Conservation (phyloP, 257 asterid species). For the Primulina tabacum region DNA sequence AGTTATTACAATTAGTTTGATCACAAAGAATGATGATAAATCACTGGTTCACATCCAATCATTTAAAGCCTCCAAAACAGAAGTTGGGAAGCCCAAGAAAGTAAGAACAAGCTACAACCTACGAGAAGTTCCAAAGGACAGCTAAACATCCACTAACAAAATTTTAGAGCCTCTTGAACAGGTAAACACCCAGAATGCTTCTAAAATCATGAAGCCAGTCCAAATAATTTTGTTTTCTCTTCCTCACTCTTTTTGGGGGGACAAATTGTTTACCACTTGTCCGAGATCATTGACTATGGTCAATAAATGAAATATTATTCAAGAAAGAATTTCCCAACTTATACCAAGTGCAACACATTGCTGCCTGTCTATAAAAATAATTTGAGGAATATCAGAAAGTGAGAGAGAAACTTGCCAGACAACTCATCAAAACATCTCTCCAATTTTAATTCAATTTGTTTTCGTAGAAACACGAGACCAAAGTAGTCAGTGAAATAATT, state of each 20-base stretch:
- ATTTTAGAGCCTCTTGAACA: background rate
- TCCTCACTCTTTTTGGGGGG: background rate
- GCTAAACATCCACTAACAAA: background rate
- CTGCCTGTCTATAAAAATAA: constrained; percentile 20
- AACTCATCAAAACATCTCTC: constrained; percentile 11
- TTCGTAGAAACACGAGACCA: constrained; percentile 1
- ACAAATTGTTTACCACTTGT: background rate
- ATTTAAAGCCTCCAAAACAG: background rate
- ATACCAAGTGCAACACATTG: constrained; percentile 14
- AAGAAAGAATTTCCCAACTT: background rate
- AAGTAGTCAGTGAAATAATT: constrained; percentile 5
- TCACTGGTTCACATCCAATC: background rate
- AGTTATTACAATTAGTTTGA: background rate
- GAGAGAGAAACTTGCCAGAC: constrained; percentile 17
- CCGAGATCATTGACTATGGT: background rate
- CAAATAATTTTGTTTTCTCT: constrained; percentile 6
- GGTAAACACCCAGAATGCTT: background rate
- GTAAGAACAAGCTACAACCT: background rate
- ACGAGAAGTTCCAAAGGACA: background rate
- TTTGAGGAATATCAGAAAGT: constrained; percentile 19
- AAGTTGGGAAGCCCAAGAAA: background rate
- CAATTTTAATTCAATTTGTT: background rate
- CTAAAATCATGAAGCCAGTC: constrained; percentile 5
- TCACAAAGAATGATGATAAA: no score
- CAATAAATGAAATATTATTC: background rate